Conservation (phyloP, 352 stramenopile species). For the Phytophthora cactorum region DNA sequence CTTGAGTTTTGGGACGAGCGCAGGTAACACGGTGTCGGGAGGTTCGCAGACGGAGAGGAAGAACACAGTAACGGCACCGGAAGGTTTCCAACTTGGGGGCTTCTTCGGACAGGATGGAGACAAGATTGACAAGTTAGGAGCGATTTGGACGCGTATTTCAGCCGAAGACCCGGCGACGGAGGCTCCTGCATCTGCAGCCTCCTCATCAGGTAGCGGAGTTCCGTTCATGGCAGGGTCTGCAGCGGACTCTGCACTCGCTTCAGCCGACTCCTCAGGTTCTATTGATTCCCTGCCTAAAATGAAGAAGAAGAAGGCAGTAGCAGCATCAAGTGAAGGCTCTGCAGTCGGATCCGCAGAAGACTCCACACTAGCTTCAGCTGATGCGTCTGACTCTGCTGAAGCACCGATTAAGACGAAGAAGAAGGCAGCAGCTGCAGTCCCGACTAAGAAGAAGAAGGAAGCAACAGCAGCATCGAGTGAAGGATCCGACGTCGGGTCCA, state of each 20-base stretch:
- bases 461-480: background rate
- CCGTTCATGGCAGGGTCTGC: background rate
- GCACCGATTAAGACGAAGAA: background rate
- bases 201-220: background rate
- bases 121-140: slow-evolving; percentile 47
- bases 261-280: background rate
- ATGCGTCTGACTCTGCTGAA: background rate
- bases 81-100: slow-evolving; percentile 52
- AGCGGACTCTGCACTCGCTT: background rate
- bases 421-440: background rate
- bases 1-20: slow-evolving; percentile 44
- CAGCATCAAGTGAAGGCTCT: background rate
- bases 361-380: background rate
- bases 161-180: background rate
- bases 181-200: too few relatives aligned
- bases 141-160: slow-evolving; percentile 30
- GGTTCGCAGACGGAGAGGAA: slow-evolving; percentile 44
- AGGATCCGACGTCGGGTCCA: background rate
- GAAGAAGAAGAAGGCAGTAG: background rate
- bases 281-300: background rate
- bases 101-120: slow-evolving; percentile 52
- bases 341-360: slow-evolving; percentile 1
- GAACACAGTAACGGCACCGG: slow-evolving; percentile 37
- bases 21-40: slow-evolving; percentile 35
- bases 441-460: background rate